phyloP scores from a whole-genome alignment of 1,284 basidiomycete genomes.

The Boletus semigastroideus region DNA sequence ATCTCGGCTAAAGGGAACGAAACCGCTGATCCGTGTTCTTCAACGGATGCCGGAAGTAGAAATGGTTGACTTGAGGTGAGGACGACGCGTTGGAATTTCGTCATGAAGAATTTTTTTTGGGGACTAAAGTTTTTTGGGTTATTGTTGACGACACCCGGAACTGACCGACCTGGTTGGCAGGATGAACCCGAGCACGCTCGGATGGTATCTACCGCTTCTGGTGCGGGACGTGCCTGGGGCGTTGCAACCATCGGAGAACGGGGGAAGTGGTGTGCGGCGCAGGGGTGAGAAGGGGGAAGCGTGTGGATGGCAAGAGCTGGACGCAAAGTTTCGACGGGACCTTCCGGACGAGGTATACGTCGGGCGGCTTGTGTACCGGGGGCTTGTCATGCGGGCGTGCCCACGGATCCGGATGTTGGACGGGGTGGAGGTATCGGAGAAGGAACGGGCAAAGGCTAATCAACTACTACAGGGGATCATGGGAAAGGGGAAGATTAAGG shows the following conservation, averaged over 20 bases:
- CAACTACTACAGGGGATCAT: slow-evolving; percentile 62
- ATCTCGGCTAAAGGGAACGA: slow-evolving; percentile 71
- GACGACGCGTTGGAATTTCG: slow-evolving; percentile 19
- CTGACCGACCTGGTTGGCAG: slow-evolving; percentile 41
- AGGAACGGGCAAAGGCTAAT: slow-evolving; percentile 81
- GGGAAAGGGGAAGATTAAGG: slow-evolving; percentile 38
- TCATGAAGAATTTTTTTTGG: slow-evolving; percentile 3
- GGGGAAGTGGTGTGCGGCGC: slow-evolving; percentile 26
- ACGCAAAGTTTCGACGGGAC: slow-evolving; percentile 83
- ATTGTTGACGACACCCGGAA: slow-evolving; percentile 22
- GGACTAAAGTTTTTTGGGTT: neutral
- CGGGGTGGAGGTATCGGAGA: slow-evolving; percentile 75
- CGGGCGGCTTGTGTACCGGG: slow-evolving; percentile 83
- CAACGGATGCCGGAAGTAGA: slow-evolving; percentile 76
- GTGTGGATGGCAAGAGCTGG: slow-evolving; percentile 68
- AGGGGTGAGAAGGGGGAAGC: slow-evolving; percentile 33
- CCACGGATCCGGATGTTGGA: slow-evolving; percentile 70
- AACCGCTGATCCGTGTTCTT: slow-evolving; percentile 69
- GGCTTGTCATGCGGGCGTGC: slow-evolving; percentile 79
- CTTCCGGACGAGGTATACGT: slow-evolving; percentile 86
- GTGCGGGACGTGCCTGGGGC: slow-evolving; percentile 68
- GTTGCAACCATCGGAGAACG: slow-evolving; percentile 57
- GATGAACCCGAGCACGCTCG: slow-evolving; percentile 95
- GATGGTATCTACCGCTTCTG: slow-evolving; percentile 88
- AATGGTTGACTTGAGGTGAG: slow-evolving; percentile 88